These are phyloP conservation scores for Lavandula angustifolia DNA, from an alignment of 257 asterid genomes.

Conservation along the genomic window DNA sequence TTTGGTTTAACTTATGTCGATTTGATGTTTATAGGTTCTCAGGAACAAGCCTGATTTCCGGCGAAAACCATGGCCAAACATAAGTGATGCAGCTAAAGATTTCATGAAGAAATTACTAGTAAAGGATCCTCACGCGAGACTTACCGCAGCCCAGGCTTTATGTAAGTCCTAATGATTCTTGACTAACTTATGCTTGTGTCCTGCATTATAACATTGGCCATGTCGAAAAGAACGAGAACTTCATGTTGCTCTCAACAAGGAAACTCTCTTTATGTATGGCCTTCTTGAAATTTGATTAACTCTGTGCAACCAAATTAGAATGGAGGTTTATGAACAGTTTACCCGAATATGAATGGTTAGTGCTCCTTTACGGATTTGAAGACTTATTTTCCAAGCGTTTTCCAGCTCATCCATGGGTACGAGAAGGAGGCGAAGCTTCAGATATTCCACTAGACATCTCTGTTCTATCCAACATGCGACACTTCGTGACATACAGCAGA, in stretches of 20 bases:
- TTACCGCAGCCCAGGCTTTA: slow-evolving; percentile 88
- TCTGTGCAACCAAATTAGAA: no score
- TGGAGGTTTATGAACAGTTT: not conserved
- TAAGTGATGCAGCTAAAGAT: slow-evolving; percentile 79
- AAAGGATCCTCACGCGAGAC: slow-evolving; percentile 84
- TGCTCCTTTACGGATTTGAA: not conserved
- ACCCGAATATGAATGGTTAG: no score
- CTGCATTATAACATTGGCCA: not conserved
- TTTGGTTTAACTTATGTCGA: not conserved
- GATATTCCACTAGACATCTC: slow-evolving; percentile 98
- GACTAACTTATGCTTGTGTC: not conserved
- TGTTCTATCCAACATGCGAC: slow-evolving; percentile 86
- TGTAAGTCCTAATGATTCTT: slow-evolving; percentile 50
- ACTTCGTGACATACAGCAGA: slow-evolving; percentile 82
- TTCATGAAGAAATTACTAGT: slow-evolving; percentile 75
- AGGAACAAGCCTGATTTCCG: slow-evolving; percentile 81
- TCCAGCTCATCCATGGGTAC: slow-evolving; percentile 97
- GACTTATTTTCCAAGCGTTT: slow-evolving; percentile 28
- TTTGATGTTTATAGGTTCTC: slow-evolving; percentile 43
- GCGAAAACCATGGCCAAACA: slow-evolving; percentile 80
- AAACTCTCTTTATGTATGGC: no score
- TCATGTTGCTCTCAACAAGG: not conserved
- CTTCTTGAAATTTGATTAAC: no score
- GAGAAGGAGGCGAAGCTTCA: slow-evolving; percentile 98
- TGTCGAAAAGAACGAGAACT: not conserved